phyloP scores from a whole-genome alignment of 371 early-diverging fungal genomes.

The Mucor mucedo region DNA sequence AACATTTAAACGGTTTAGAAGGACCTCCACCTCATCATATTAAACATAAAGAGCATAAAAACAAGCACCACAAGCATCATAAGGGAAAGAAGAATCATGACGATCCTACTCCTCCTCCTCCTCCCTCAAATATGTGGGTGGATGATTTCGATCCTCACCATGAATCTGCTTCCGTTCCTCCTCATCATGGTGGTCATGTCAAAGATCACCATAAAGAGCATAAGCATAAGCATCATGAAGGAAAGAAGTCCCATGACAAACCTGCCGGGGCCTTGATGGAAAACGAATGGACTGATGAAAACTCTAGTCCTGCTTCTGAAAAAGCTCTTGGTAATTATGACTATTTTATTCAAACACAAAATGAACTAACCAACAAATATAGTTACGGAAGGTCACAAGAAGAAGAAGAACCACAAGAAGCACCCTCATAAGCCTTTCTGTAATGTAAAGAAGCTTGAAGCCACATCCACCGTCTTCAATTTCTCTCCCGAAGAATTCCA shows the following conservation, averaged over 20 bases:
- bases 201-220: conserved; percentile 16
- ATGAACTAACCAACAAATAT: too few species aligned
- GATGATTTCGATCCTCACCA: neutral
- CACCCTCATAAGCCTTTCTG: conserved; percentile 24
- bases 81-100: conserved; percentile 4
- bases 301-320: neutral
- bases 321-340: neutral
- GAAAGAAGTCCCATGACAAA: neutral
- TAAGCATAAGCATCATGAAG: conserved; percentile 17
- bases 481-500: conserved; percentile 30
- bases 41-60: conserved; percentile 15
- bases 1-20: neutral
- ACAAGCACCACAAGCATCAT: conserved; percentile 19
- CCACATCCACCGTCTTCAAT: conserved; percentile 19
- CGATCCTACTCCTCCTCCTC: conserved; percentile 4
- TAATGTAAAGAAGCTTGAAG: conserved; percentile 18
- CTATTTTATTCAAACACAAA: too few species aligned
- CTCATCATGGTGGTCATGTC: conserved; percentile 3
- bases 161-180: too few species aligned
- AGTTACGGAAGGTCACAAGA: neutral
- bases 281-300: too few species aligned
- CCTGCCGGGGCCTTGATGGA: neutral
- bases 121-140: neutral
- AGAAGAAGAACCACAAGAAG: neutral
- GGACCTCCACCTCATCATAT: neutral